Conservation (phyloP, 768 basidiomycete species). For the Leccinellum albellum region DNA sequence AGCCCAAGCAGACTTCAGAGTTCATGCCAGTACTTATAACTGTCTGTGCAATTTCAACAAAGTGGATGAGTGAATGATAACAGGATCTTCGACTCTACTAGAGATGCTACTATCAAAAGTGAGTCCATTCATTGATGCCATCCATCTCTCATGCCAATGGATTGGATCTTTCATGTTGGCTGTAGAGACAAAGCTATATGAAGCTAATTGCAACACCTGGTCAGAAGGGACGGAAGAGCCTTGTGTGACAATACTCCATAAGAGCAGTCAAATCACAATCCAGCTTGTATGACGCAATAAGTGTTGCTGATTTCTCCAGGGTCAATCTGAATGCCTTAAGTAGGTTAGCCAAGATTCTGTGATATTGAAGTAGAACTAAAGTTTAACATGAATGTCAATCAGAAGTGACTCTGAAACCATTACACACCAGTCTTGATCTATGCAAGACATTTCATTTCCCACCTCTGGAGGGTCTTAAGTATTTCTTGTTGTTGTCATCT, state of each 20-base stretch:
- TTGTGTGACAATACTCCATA: constrained; percentile 90
- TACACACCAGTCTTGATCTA: constrained; percentile 76
- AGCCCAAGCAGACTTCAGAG: too few relatives aligned
- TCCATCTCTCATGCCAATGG: too few relatives aligned
- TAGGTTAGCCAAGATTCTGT: constrained; percentile 71
- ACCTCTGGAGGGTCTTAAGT: constrained; percentile 73
- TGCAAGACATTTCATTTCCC: constrained; percentile 80
- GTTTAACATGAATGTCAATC: not conserved
- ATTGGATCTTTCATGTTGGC: too few relatives aligned
- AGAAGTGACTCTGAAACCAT: constrained; percentile 4
- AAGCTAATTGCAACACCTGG: too few relatives aligned
- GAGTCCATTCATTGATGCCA: too few relatives aligned
- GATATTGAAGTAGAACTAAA: constrained; percentile 80
- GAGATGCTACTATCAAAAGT: too few relatives aligned
- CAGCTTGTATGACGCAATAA: constrained; percentile 82
- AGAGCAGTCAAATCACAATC: constrained; percentile 83
- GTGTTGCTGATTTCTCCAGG: constrained; percentile 64
- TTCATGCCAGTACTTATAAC: too few relatives aligned
- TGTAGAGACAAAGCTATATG: too few relatives aligned
- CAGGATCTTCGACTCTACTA: too few relatives aligned
- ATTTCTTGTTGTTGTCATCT: too few relatives aligned
- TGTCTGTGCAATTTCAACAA: too few relatives aligned
- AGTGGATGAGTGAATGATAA: too few relatives aligned
- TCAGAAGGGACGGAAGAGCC: constrained; percentile 90
- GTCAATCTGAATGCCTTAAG: constrained; percentile 64